phyloP scores from a whole-genome alignment of 371 early-diverging fungal genomes.

The Rhizoclosmatium hyalinum region DNA sequence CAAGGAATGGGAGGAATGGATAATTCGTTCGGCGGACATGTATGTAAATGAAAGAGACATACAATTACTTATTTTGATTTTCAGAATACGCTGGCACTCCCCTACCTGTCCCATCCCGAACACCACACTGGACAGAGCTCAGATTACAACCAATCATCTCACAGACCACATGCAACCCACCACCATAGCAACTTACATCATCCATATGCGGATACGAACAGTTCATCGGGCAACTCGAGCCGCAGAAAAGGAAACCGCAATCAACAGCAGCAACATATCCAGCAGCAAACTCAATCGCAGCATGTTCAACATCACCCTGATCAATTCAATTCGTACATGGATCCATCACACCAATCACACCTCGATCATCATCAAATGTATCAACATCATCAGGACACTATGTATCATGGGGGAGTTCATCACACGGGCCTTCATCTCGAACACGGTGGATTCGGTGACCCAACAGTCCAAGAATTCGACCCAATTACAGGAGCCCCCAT shows the following conservation, averaged over 20 bases:
- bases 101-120: constrained; percentile 18
- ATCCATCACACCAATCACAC: constrained; percentile 14
- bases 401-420: neutral
- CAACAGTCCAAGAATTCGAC: constrained; percentile 13
- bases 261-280: constrained; percentile 17
- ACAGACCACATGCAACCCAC: constrained; percentile 15
- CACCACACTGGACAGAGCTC: neutral
- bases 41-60: neutral
- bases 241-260: constrained; percentile 2
- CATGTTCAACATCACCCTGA: constrained; percentile 3
- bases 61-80: neutral
- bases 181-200: constrained; percentile 15
- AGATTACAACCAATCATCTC: constrained; percentile 17
- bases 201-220: constrained; percentile 11
- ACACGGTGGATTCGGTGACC: neutral
- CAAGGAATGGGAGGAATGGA: constrained; percentile 2
- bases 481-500: constrained; percentile 20
- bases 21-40: neutral
- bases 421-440: neutral
- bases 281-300: constrained; percentile 9
- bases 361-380: neutral
- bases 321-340: constrained; percentile 4
- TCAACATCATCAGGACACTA: neutral
- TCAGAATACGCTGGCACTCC: neutral
- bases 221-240: neutral